Evolutionary conservation across 2,329 filamentous ascomycete genomes (phyloP).

Genomic region (Basipetospora chlamydospora): DNA sequence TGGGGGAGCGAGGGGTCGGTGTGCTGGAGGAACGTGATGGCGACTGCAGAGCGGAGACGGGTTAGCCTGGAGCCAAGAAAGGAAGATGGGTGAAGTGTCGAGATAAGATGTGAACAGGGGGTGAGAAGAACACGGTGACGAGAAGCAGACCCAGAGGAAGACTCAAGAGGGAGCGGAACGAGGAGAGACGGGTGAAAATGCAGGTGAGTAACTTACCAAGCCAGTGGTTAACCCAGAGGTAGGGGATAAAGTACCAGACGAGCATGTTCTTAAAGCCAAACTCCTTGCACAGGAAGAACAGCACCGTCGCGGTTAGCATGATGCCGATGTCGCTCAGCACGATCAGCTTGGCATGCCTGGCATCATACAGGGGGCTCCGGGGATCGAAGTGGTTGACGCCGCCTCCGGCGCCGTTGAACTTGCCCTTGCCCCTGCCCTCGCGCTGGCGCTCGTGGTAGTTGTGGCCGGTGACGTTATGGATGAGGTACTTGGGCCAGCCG

Average conservation of each 20-base stretch:
- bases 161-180: background rate
- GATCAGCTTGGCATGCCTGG: constrained; percentile 79
- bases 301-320: constrained; percentile 41
- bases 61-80: background rate
- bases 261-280: constrained; percentile 78
- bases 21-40: constrained; percentile 95
- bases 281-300: constrained; percentile 56
- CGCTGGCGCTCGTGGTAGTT: constrained; percentile 81
- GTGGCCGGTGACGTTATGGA: constrained; percentile 91
- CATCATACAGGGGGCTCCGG: constrained; percentile 76
- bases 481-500: constrained; percentile 85
- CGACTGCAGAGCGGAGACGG: constrained; percentile 43
- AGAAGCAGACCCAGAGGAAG: no score
- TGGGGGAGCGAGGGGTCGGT: constrained; percentile 89
- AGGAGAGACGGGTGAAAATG: background rate
- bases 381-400: constrained; percentile 96
- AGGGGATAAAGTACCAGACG: constrained; percentile 91
- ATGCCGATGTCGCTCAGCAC: constrained; percentile 75
- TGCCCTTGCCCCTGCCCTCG: constrained; percentile 87
- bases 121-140: no score
- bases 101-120: no score
- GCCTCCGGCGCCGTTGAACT: constrained; percentile 63
- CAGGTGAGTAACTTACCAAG: constrained; percentile 52
- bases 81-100: no score
- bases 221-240: constrained; percentile 99